Evolutionary conservation across 1,139 yeast genomes (phyloP), one percentile per base, ranked within the genome.

Genomic region (Maudiozyma humilis): DNA sequence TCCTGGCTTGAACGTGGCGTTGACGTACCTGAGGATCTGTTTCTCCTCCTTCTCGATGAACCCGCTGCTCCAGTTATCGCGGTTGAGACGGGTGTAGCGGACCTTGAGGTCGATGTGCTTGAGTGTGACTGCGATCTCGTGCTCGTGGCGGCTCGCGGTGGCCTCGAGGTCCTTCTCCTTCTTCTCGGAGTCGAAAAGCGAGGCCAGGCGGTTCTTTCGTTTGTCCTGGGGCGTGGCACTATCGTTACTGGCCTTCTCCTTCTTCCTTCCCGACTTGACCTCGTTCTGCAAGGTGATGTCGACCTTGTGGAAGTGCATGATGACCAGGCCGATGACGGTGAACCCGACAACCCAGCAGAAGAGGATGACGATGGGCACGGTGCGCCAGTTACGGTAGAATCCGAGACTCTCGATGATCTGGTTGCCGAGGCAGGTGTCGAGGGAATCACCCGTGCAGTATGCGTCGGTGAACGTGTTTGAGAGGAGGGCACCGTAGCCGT

Each of bases 391-490:
- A 30, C 62, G 52, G 16, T 80, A 78, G 49, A 74, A 82, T 0
- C 93, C 94, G 32, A 82, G 65, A n/a, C 71, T 66, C 1, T 63
- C 52, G 16, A 86, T 60, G 42, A 80, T 72, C 23, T 60, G 61
- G 34, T 51, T 53, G 44, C 83, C 72, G 38, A 62, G 64, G 47
- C 75, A 73, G 0, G 55, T 52, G 47, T 75, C 66, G 1, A 59
- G 58, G 23, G 67, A 68, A 32, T 66, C 66, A 6, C 71, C 70
- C 0, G 73, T 71, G 60, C 91, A 83, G 42, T 70, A 75, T 67
- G 73, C 81, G 39, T 70, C 73, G 1, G 81, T 67, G 57, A 76
- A 85, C 52, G 84, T 84, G 56, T 81, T 82, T 0, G 87, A 73
- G 16, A 73, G 54, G 45, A 81, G 60, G 0, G 83, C 81, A 0